Percentiles rank a stretch among this genome's conserved stretches.
These are phyloP conservation scores for Novymonas esmeraldas DNA, from an alignment of 208 protist genomes.

Conservation along the genomic window DNA sequence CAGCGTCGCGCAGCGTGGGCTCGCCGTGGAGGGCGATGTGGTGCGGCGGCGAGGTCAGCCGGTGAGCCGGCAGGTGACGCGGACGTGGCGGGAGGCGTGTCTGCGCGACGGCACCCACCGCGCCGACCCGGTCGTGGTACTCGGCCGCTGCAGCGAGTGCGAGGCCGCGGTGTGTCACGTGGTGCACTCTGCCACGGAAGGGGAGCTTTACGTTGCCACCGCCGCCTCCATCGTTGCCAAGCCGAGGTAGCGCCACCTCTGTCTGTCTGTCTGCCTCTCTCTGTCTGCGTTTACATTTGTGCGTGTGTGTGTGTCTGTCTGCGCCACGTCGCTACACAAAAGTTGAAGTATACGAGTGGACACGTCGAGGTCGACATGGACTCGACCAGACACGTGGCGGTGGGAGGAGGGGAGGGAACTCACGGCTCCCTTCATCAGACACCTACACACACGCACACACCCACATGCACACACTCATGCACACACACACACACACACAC, in stretches of 20 bases:
- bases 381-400: too few species aligned
- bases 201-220: conserved; percentile 27
- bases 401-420: too few species aligned
- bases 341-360: too few species aligned
- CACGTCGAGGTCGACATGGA: too few species aligned
- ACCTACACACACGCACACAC: not conserved
- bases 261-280: not conserved
- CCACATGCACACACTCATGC: too few species aligned
- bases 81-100: conserved; percentile 62
- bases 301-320: conserved; percentile 4
- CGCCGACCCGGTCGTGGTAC: conserved; percentile 37
- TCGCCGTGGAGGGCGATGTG: conserved; percentile 62
- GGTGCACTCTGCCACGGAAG: conserved; percentile 14
- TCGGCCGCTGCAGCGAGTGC: conserved; percentile 57
- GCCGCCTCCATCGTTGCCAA: conserved; percentile 11
- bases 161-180: conserved; percentile 60
- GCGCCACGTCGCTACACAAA: too few species aligned
- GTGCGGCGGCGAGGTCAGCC: conserved; percentile 22
- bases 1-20: conserved; percentile 32
- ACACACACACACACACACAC: too few species aligned
- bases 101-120: conserved; percentile 72
- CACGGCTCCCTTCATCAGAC: too few species aligned
- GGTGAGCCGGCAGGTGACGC: conserved; percentile 18
- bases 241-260: not conserved
- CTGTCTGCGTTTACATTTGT: not conserved